Percentiles rank a stretch among this genome's conserved stretches.
Evolutionary conservation across 805 yeast genomes (phyloP).

Genomic region (Hanseniaspora occidentalis): DNA sequence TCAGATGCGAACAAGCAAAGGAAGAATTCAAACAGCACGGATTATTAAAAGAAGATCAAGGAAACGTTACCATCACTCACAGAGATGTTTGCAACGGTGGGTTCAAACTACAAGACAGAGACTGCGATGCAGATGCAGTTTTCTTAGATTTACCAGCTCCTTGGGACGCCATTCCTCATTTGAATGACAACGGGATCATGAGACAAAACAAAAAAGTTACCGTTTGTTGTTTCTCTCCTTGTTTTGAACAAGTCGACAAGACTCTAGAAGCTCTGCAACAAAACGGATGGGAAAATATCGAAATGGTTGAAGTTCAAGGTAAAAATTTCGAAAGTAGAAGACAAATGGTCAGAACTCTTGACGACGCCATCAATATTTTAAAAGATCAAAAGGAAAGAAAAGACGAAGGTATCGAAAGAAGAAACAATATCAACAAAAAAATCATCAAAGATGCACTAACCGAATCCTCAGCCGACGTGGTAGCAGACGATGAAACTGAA

Average conservation of each 20-base stretch:
- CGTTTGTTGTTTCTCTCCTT: conserved; percentile 93
- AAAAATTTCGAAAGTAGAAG: conserved; percentile 82
- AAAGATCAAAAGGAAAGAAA: conserved; percentile 69
- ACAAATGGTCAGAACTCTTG: conserved; percentile 70
- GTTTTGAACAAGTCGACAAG: conserved; percentile 91
- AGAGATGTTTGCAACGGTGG: conserved; percentile 90
- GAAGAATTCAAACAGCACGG: conserved; percentile 68
- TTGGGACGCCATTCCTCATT: conserved; percentile 84
- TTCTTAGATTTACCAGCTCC: conserved; percentile 94
- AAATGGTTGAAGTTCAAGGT: conserved; percentile 85
- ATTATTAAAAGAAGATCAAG: conserved; percentile 25
- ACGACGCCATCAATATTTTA: conserved; percentile 69
- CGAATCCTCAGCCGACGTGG: conserved; percentile 9
- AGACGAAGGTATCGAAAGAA: conserved; percentile 47
- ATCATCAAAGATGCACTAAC: conserved; percentile 16
- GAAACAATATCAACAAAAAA: conserved; percentile 24
- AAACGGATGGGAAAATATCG: conserved; percentile 74
- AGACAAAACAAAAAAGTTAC: conserved; percentile 41
- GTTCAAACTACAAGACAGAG: conserved; percentile 35
- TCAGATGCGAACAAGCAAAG: conserved; percentile 67
- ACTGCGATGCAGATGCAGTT: conserved; percentile 49
- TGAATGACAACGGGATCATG: conserved; percentile 38
- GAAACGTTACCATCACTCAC: conserved; percentile 60
- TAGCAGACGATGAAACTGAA: conserved; percentile 16
- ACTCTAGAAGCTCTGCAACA: conserved; percentile 64